A percentile compares a stretch with the other conserved stretches of the same genome.
These are phyloP conservation scores for Fagopyrum esculentum DNA, from an alignment of 148 eudicot genomes.

Conservation along the genomic window DNA sequence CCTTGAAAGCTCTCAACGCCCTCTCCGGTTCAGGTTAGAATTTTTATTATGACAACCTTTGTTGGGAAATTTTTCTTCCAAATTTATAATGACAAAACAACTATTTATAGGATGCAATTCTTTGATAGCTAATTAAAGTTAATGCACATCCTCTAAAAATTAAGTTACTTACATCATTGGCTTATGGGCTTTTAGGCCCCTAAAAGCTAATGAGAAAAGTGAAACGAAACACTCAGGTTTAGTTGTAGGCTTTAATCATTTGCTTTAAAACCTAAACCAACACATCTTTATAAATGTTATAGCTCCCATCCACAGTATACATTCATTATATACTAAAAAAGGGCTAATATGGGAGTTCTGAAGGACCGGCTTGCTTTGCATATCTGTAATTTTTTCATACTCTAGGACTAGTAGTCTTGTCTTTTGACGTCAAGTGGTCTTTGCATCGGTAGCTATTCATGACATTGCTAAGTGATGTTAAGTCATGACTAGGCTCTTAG, in stretches of 20 bases:
- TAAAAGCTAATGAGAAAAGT: not conserved
- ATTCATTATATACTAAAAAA: too few species aligned
- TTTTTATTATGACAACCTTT: not conserved
- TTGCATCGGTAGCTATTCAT: not conserved
- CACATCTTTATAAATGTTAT: not conserved
- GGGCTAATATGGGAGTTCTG: not conserved
- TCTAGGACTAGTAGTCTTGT: not conserved
- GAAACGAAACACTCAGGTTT: not conserved
- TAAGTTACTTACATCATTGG: not conserved
- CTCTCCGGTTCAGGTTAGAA: slow-evolving; percentile 70
- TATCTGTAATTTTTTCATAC: not conserved
- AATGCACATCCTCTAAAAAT: not conserved
- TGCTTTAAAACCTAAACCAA: not conserved
- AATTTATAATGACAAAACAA: not conserved
- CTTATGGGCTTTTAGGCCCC: not conserved
- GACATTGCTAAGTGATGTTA: too few species aligned
- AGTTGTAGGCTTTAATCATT: not conserved
- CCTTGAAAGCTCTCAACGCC: slow-evolving; percentile 80
- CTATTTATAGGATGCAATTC: not conserved
- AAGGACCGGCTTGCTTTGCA: not conserved
- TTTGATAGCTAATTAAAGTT: not conserved
- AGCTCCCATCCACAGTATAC: not conserved
- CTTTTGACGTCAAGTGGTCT: not conserved
- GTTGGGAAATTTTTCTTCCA: not conserved
- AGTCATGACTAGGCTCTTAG: too few species aligned